Evolutionary conservation across 148 eudicot species (phyloP), one percentile per base, ranked within the genome.

Genomic region (Salicornia ramosissima): DNA sequence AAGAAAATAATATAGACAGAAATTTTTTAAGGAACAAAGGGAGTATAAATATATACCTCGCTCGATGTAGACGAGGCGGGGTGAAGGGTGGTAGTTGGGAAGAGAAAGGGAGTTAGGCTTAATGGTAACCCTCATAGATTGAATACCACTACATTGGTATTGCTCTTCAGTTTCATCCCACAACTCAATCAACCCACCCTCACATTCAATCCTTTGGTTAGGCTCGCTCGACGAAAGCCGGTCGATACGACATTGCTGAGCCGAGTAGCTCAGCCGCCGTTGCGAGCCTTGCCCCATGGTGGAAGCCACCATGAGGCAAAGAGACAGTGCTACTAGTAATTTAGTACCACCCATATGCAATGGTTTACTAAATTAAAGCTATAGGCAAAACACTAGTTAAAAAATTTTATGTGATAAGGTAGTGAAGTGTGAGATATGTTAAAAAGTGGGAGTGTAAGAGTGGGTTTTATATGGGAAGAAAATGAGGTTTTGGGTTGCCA

Each of bases 131-230:
- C 81, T 84, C 76, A 80, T 43, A 3, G 96, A 80, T 21, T 80
- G 74, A 11, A 90, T 79, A 1, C 90, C 92, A 64, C 80, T 85
- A 24, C 96, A 90, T 66, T 80, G 92, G 75, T 79, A 90, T 71
- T 87, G 88, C 10, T 87, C 87, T 40, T 87, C 83, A 10, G 57
- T 69, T 21, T 78, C 80, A 63, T 85, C 83, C 96, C 96, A 90
- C 33, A 77, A 0, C 71, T 90, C 96, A 14, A 79, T 71, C 49
- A 74, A 54, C 29, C 92, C 92, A 5, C 84, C 96, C 47, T 90
- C 92, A 18, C 75, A 81, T 66, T 89, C 76, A 33, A 85, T 71
- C 73, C 74, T 65, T 10, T 75, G 62, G 10, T 33, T 66, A 1
- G 96, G 96, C 73, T 89, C 81, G 51, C 43, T 60, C 25, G 84